Conservation (phyloP, 768 basidiomycete genomes). For the Kwoniella bestiolae region DNA sequence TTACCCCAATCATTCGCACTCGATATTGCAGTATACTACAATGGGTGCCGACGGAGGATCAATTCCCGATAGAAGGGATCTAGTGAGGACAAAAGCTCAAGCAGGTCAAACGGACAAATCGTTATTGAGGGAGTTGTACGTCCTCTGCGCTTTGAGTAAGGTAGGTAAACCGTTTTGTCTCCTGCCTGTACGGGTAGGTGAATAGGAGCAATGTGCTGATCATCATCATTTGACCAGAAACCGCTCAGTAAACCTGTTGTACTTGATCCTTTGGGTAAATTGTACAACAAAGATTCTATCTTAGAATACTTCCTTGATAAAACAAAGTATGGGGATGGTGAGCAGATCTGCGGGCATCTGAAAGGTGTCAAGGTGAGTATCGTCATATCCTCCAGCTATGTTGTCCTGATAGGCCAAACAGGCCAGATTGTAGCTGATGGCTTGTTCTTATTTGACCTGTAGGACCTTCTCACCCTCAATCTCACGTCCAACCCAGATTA, state of each 20-base stretch:
- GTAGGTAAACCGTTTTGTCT: slow-evolving; percentile 59
- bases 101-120: slow-evolving; percentile 90
- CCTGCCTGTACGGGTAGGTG: too few relatives aligned
- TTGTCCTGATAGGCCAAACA: too few relatives aligned
- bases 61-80: slow-evolving; percentile 58
- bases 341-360: slow-evolving; percentile 89
- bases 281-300: slow-evolving; percentile 95
- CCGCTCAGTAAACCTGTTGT: slow-evolving; percentile 88
- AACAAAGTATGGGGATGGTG: slow-evolving; percentile 83
- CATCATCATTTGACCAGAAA: slow-evolving; percentile 67
- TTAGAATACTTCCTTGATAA: slow-evolving; percentile 87
- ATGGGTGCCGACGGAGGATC: slow-evolving; percentile 56
- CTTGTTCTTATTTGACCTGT: too few relatives aligned
- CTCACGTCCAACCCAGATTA: slow-evolving; percentile 75
- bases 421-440: too few relatives aligned
- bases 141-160: slow-evolving; percentile 94
- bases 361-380: slow-evolving; percentile 78
- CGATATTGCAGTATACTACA: neutral
- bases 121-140: slow-evolving; percentile 83
- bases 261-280: slow-evolving; percentile 85
- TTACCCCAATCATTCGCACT: neutral
- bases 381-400: neutral
- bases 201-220: neutral
- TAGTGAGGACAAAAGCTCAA: slow-evolving; percentile 61
- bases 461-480: slow-evolving; percentile 85